Percentiles rank a stretch among this genome's conserved stretches.
These are phyloP conservation scores for Rosellinia necatrix DNA, from an alignment of 2,329 filamentous ascomycete genomes.

Conservation along the genomic window DNA sequence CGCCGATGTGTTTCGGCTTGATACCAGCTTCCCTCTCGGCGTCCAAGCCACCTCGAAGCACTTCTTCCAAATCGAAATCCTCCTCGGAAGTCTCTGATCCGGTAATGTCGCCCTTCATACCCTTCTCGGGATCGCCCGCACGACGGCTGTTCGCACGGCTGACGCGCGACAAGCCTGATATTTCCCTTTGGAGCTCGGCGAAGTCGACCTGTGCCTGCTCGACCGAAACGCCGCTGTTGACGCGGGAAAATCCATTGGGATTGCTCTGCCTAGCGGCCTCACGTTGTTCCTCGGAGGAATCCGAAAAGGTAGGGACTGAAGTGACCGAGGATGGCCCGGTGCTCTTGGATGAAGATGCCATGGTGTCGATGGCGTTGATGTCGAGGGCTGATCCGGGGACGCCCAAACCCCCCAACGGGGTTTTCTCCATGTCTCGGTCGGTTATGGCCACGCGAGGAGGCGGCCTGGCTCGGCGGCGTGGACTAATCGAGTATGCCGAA, in stretches of 20 bases:
- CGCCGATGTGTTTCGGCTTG: slow-evolving; percentile 77
- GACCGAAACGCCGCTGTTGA: slow-evolving; percentile 62
- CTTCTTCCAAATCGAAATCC: slow-evolving; percentile 75
- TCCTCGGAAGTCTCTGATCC: slow-evolving; percentile 55
- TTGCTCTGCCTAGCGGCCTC: slow-evolving; percentile 51
- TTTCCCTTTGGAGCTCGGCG: slow-evolving; percentile 65
- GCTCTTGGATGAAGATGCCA: slow-evolving; percentile 14
- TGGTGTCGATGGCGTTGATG: background rate
- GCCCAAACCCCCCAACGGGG: background rate
- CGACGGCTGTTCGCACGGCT: slow-evolving; percentile 49
- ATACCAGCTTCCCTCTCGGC: slow-evolving; percentile 80
- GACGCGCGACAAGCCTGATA: slow-evolving; percentile 60
- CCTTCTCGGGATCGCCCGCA: slow-evolving; percentile 63
- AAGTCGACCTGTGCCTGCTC: slow-evolving; percentile 73
- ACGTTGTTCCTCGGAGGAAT: slow-evolving; percentile 44
- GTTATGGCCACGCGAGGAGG: slow-evolving; percentile 12
- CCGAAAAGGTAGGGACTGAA: slow-evolving; percentile 30
- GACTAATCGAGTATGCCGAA: background rate
- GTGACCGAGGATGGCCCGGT: slow-evolving; percentile 31
- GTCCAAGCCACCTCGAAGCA: slow-evolving; percentile 71
- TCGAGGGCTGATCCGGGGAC: slow-evolving; percentile 7
- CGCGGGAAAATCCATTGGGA: slow-evolving; percentile 52
- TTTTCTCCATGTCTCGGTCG: slow-evolving; percentile 17
- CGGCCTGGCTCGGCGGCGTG: background rate
- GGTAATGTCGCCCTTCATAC: slow-evolving; percentile 44